Evolutionary conservation across 1,284 basidiomycete genomes (phyloP).

Genomic region (Porodaedalea pini): DNA sequence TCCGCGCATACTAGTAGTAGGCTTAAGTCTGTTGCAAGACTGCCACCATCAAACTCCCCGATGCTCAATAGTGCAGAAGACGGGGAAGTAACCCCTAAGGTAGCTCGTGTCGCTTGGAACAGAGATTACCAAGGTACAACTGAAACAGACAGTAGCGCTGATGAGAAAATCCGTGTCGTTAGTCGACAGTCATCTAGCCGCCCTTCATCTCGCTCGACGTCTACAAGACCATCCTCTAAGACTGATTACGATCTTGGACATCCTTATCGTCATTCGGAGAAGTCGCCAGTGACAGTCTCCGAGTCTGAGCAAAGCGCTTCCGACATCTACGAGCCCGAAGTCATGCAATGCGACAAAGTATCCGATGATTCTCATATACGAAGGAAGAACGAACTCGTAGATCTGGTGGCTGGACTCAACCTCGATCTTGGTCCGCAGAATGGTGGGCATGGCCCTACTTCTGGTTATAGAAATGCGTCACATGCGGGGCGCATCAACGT

Average conservation of each 20-base stretch:
- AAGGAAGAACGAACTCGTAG: constrained; percentile 13
- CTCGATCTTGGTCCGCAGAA: constrained; percentile 1
- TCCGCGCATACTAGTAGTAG: not conserved
- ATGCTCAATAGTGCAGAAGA: not conserved
- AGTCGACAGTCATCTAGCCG: not conserved
- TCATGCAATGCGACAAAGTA: not conserved
- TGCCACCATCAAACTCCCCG: not conserved
- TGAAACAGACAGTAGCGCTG: not conserved
- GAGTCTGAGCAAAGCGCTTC: not conserved
- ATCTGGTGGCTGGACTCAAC: constrained; percentile 15
- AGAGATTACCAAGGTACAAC: not conserved
- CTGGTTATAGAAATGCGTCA: not conserved
- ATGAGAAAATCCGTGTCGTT: constrained; percentile 3
- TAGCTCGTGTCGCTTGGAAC: not conserved
- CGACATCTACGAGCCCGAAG: not conserved
- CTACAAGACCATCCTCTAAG: not conserved
- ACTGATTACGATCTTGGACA: not conserved
- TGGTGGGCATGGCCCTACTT: not conserved
- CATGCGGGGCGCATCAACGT: not conserved
- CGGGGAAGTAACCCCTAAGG: constrained; percentile 12
- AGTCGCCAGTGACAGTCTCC: not conserved
- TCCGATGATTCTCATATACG: constrained; percentile 15
- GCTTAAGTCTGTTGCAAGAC: not conserved
- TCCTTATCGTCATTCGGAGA: not conserved
- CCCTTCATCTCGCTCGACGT: not conserved